A percentile compares a stretch with the other conserved stretches of the same genome.
Conservation (phyloP, 2,329 filamentous ascomycete species). For the Trichoderma hamatum region DNA sequence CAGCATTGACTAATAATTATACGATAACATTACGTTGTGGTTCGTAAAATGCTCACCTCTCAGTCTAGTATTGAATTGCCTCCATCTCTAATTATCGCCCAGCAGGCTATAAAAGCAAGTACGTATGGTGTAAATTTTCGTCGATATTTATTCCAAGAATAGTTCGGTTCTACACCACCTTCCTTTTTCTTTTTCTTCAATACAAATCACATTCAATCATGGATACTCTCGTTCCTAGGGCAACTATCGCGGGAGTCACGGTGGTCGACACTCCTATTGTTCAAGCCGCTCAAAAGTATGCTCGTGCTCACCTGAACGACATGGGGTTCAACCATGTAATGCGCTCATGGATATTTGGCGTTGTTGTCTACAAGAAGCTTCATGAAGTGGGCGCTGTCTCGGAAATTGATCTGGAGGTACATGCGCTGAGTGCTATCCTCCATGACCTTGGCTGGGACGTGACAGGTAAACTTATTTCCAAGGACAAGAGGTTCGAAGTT, state of each 20-base stretch:
- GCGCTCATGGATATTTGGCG: not conserved
- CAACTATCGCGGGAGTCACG: not conserved
- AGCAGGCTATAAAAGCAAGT: not conserved
- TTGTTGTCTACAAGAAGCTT: not conserved
- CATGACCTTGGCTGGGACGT: not conserved
- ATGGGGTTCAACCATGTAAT: not conserved
- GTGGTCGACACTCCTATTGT: not conserved
- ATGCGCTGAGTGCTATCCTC: not conserved
- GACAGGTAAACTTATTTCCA: not conserved
- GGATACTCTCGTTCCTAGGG: not conserved
- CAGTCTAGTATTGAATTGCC: too few species aligned
- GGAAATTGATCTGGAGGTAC: not conserved
- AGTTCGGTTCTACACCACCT: not conserved
- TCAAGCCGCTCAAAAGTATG: not conserved
- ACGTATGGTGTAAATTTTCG: not conserved
- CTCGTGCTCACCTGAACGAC: not conserved
- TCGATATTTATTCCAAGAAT: not conserved
- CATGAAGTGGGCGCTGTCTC: not conserved
- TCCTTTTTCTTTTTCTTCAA: too few species aligned
- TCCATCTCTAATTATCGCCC: too few species aligned
- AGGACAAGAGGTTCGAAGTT: not conserved
- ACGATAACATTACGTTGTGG: not conserved
- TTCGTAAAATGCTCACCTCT: not conserved
- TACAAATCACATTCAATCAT: not conserved
- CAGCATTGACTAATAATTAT: not conserved